Evolutionary conservation across 139 green algal genomes (phyloP), one percentile per base, ranked within the genome.

Genomic region (Zygnema circumcarinatum): DNA sequence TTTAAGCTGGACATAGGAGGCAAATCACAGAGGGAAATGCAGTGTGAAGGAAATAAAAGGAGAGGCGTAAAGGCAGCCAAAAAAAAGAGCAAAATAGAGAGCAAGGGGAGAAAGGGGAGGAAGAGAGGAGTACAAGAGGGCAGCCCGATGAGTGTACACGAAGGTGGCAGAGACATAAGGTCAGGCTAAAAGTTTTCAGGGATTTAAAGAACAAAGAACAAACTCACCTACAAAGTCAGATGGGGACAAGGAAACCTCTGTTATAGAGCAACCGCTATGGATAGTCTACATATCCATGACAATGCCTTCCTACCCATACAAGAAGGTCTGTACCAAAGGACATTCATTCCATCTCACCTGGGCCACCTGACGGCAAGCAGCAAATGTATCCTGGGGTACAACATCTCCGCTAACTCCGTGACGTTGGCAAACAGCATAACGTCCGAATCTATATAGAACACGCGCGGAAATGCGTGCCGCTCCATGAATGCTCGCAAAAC

Each of bases 341-440:
- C n/a, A n/a, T n/a, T n/a, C n/a, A n/a, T n/a, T n/a, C n/a, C n/a
- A n/a, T 81, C 2, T 67, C 31, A 83, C 76, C 76, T 83, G 76
- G 76, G 76, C 76, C 76, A 83, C 3, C 76, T 52, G 31, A 73
- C 35, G 1, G 76, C 54, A 1, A 83, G 35, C 2, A 75, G 31
- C 32, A 83, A 33, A 32, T 83, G 38, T 3, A 22, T 67, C 33
- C 0, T 39, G 25, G 76, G 41, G 22, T 38, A 84, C 7, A 84
- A 36, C 76, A 84, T 84, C 33, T 54, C 31, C 33, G 39, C 76
- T 22, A 84, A 38, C 76, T 84, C 36, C 39, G 76, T 84, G 38
- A 84, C 40, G 22, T 84, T 84, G 38, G 76, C 76, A 33, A 84
- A 84, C 47, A 84, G 76, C 0, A 84, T 84, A 62, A 84, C 76